These are phyloP conservation scores for Monosporascus cannonballus DNA, from an alignment of 2,329 filamentous ascomycete species.

Conservation along the genomic window DNA sequence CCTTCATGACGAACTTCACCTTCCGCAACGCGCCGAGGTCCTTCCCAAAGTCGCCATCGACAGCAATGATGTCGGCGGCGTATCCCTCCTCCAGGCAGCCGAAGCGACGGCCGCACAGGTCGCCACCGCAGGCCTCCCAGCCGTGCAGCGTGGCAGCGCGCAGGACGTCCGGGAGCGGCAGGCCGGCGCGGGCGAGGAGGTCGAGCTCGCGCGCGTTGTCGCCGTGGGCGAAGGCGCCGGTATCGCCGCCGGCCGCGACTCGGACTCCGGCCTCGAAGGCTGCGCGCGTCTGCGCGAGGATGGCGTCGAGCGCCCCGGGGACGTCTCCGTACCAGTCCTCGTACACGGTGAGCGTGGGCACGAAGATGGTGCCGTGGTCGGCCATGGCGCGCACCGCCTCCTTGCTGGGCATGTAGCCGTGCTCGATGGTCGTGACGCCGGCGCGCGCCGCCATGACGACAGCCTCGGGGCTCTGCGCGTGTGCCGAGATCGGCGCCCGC, in stretches of 20 bases:
- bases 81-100: slow-evolving; percentile 44
- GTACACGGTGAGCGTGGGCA: slow-evolving; percentile 45
- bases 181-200: slow-evolving; percentile 44
- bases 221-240: slow-evolving; percentile 47
- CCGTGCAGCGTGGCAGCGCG: slow-evolving; percentile 44
- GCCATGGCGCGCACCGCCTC: slow-evolving; percentile 38
- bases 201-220: slow-evolving; percentile 48
- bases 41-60: slow-evolving; percentile 36
- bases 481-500: slow-evolving; percentile 36
- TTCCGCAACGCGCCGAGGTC: slow-evolving; percentile 37
- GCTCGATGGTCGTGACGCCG: slow-evolving; percentile 43
- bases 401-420: slow-evolving; percentile 31
- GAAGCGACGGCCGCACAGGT: slow-evolving; percentile 44
- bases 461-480: slow-evolving; percentile 34
- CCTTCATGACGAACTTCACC: slow-evolving; percentile 53
- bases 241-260: slow-evolving; percentile 47
- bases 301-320: slow-evolving; percentile 19
- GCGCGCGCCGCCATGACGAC: slow-evolving; percentile 40
- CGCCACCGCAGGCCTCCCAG: slow-evolving; percentile 49
- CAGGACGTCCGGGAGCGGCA: slow-evolving; percentile 43
- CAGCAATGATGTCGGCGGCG: slow-evolving; percentile 45
- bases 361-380: slow-evolving; percentile 39
- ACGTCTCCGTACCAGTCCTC: slow-evolving; percentile 25
- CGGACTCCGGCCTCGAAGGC: slow-evolving; percentile 42
- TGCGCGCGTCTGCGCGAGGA: slow-evolving; percentile 34